Conservation (phyloP, 75 land plant species). For the Pinus tabuliformis region DNA sequence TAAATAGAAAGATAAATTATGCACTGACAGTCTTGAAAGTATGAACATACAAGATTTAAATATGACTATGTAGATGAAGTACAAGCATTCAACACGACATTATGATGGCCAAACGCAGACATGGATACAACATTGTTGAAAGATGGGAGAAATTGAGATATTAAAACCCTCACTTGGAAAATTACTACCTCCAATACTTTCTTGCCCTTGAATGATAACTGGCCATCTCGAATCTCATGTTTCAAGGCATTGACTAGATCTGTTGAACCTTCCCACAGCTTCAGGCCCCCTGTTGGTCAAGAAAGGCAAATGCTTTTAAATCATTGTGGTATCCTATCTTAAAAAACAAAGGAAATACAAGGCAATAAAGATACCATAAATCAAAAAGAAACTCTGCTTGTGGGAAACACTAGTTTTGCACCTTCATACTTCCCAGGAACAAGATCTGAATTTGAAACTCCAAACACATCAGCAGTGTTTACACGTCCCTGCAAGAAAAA, state of each 20-base stretch:
- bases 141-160: background rate
- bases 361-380: background rate
- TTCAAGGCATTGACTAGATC: constrained; percentile 68
- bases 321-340: background rate
- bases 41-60: background rate
- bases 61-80: background rate
- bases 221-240: constrained; percentile 63
- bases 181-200: constrained; percentile 81
- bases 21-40: background rate
- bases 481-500: constrained; percentile 33
- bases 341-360: background rate
- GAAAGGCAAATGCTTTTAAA: constrained; percentile 8
- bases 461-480: constrained; percentile 34
- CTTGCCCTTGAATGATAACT: constrained; percentile 67
- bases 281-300: constrained; percentile 47
- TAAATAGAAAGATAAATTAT: background rate
- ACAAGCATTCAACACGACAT: background rate
- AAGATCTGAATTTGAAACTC: constrained; percentile 33
- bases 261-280: constrained; percentile 75
- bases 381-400: background rate
- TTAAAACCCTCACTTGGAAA: background rate
- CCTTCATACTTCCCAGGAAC: constrained; percentile 52
- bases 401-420: background rate
- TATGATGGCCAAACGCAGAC: background rate
- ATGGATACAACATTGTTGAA: background rate